Evolutionary conservation across 345 rosid genomes (phyloP), one percentile per base, ranked within the genome.

Genomic region (Chamaenerion angustifolium): DNA sequence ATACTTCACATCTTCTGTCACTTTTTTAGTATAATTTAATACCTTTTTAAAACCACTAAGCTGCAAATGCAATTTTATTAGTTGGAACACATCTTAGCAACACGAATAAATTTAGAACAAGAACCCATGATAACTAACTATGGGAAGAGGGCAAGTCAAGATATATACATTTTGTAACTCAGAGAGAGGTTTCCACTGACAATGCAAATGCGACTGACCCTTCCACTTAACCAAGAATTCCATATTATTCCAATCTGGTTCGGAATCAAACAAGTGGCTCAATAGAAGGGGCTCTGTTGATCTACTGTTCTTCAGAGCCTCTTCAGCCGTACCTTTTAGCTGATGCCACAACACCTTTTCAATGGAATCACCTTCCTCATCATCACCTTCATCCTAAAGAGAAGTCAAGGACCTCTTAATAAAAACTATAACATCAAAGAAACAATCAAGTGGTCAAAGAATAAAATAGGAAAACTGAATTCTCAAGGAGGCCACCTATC

Each of bases 281-380:
- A 76, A 55, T 48, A 93, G 61, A 61, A 73, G 72, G 61, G 99
- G 99, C 52, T 76, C 90, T 13, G 74, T 60, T 56, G 84, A 76
- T 68, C 75, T 79, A 60, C 69, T 76, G 58, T 74, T 76, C 60
- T 64, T 70, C 37, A 46, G 48, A 57, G 83, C 84, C 54, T 78
- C 94, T 68, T 85, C 95, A 61, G 85, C 81, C 71, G 64, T 70
- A 59, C 95, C 85, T 70, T 64, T 88, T 40, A 81, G 88, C 72
- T 88, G 99, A 73, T 93, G 96, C 99, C 99, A 93, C 23, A 93
- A 70, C 58, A 93, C 96, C 68, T 79, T 85, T 71, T 93, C 99
- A 65, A 93, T 88, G 57, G 75, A 76, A 60, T 93, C 99, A 21
- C 84, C 82, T 71, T 88, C 99, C 69, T 88, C 96, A 66, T 82